Conservation (phyloP, 1,284 basidiomycete genomes). For the Apiotrichum veenhuisii region DNA sequence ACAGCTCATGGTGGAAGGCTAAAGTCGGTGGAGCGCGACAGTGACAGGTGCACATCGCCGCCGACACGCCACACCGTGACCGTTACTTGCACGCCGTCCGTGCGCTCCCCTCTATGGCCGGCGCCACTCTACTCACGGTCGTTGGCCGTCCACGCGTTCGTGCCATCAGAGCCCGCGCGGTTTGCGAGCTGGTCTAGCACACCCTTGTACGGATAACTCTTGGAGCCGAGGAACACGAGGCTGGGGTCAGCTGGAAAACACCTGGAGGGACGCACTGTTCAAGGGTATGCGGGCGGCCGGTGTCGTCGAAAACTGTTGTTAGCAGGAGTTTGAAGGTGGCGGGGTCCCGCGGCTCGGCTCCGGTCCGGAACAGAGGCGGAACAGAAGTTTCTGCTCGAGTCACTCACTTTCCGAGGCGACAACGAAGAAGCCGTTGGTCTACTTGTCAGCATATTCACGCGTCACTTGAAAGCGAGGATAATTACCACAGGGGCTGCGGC, state of each 20-base stretch:
- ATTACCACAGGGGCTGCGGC: conserved; percentile 34
- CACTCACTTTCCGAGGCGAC: conserved; percentile 83
- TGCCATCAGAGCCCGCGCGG: conserved; percentile 89
- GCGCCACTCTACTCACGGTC: conserved; percentile 41
- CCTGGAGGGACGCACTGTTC: conserved; percentile 59
- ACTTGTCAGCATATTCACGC: conserved; percentile 10
- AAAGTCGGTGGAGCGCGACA: too few species aligned
- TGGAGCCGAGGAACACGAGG: conserved; percentile 89
- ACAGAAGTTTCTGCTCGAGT: too few species aligned
- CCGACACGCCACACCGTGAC: too few species aligned
- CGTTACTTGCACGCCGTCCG: too few species aligned
- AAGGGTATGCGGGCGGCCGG: conserved; percentile 86
- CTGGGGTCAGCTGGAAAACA: conserved; percentile 46
- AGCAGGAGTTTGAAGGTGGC: conserved; percentile 1
- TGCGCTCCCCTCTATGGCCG: too few species aligned
- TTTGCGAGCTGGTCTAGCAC: conserved; percentile 97
- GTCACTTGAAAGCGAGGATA: neutral
- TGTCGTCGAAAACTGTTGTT: conserved; percentile 76
- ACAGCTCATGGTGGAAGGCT: too few species aligned
- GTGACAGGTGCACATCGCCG: too few species aligned
- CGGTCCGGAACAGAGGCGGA: neutral
- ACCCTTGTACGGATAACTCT: conserved; percentile 94
- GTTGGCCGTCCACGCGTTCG: conserved; percentile 62
- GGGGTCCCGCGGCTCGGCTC: neutral
- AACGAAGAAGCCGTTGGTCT: conserved; percentile 92